Base-by-base conservation (phyloP, 2,329 filamentous ascomycete genomes). In the Zasmidium angulare region DNA sequence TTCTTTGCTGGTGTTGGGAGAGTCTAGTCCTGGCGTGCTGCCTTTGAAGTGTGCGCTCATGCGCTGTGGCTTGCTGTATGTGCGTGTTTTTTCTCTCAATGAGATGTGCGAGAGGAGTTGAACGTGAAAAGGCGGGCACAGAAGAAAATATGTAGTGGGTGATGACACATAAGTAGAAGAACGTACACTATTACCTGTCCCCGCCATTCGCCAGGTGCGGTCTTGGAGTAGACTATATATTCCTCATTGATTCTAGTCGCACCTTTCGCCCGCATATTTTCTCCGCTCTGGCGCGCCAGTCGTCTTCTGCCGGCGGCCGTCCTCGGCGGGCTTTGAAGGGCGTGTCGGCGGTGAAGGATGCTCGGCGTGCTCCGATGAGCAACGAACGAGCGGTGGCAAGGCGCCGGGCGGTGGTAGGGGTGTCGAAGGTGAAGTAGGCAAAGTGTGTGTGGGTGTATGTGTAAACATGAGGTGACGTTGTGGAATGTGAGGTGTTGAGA, bases 1-100 rank as follows among this genome's bases (percentile, higher is more conserved):
- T 47, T 48, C 6, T 52, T 55, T 22, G 52, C 49, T 53, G 29
- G 26, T 29, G 11, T 50, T 17, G 31, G 19, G 20, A 55, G 62
- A 63, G 58, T 69, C 55, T 73, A 60, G 71, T 77, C 76, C 76
- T 77, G 76, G 76, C 76, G 64, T 77, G 76, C 76, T 77, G 76
- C 76, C 76, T 71, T 78, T 77, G 65, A 47, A 49, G 68, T 72
- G 68, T 59, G 48, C 53, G 59, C 55, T 67, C 66, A 69, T 69
- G 53, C 66, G 64, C 61, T 47, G 14, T 10, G 43, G 36, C 43
- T 17, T n/a, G n/a, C n/a, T n/a, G 23, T 26, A 26, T 19, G 22
- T 31, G 49, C 22, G 2, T 20, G n/a, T 31, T 21, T 43, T 29
- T 46, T 48, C 14, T 48, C 17, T n/a, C 24, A 7, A 7, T 17